These are phyloP conservation scores for Fusarium falciforme DNA, from an alignment of 2,329 filamentous ascomycete species.

Conservation along the genomic window DNA sequence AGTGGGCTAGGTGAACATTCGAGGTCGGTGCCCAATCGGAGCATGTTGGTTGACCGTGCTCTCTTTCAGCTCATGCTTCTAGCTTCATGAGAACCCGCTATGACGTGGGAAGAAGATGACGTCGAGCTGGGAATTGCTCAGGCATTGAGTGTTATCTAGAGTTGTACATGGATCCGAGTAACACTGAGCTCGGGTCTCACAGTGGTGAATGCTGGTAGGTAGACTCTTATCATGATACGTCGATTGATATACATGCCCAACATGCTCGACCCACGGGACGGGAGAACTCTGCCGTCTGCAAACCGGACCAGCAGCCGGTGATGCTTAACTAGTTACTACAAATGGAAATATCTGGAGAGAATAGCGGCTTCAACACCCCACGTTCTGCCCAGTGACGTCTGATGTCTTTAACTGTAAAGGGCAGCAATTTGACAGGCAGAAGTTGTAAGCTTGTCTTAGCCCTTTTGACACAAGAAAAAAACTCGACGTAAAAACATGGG, in stretches of 20 bases:
- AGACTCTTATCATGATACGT: neutral
- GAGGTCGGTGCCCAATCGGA: slow-evolving; percentile 13
- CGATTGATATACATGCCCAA: neutral
- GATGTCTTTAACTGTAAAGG: slow-evolving; percentile 2
- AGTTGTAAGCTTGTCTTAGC: neutral
- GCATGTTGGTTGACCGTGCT: neutral
- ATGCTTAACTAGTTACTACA: slow-evolving; percentile 11
- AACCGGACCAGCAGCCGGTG: neutral
- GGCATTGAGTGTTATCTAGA: neutral
- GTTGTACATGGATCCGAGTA: neutral
- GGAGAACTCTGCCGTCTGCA: neutral
- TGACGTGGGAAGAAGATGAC: neutral
- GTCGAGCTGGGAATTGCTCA: neutral
- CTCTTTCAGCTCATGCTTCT: neutral
- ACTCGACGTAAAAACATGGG: slow-evolving; percentile 10
- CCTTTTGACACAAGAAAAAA: slow-evolving; percentile 6
- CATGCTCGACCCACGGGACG: neutral
- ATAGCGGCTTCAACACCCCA: slow-evolving; percentile 10
- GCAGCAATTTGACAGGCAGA: slow-evolving; percentile 24
- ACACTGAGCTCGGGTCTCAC: neutral
- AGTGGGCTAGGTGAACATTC: neutral
- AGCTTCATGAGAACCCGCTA: neutral
- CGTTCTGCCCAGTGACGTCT: slow-evolving; percentile 29
- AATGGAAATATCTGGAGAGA: slow-evolving; percentile 35
- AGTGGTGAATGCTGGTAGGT: neutral